phyloP scores from a whole-genome alignment of 352 stramenopile species.

The Phytopythium delawarense region DNA sequence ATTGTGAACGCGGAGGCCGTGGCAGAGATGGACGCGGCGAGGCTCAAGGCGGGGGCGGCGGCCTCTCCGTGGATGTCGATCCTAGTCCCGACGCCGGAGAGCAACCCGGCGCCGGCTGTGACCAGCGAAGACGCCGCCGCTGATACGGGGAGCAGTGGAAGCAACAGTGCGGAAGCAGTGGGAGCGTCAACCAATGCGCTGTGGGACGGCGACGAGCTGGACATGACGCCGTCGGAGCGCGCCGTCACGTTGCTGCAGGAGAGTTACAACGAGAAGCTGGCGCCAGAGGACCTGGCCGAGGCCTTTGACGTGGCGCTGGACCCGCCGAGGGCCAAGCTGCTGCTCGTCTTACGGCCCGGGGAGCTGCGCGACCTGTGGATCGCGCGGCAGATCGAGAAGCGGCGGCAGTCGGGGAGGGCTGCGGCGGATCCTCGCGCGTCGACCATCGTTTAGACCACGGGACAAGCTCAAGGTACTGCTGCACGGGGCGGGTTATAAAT shows the following conservation, averaged over 20 bases:
- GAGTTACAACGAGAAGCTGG: slow-evolving; percentile 9
- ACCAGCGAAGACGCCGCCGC: not conserved
- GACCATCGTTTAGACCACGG: not conserved
- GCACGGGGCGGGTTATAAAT: not conserved
- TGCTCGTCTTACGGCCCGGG: slow-evolving; percentile 11
- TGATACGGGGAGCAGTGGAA: not conserved
- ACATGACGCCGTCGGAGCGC: slow-evolving; percentile 13
- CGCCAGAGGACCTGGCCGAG: slow-evolving; percentile 12
- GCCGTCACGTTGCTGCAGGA: slow-evolving; percentile 12
- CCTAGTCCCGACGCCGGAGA: not conserved
- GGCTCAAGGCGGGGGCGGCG: not conserved
- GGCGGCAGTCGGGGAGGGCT: not conserved
- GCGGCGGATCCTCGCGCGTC: too few relatives aligned
- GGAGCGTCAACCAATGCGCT: not conserved
- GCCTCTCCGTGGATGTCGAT: not conserved
- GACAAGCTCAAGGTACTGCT: not conserved
- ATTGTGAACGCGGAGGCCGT: slow-evolving; percentile 2
- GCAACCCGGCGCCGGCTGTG: not conserved
- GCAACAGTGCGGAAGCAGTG: not conserved
- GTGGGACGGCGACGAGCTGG: not conserved
- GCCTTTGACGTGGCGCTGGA: slow-evolving; percentile 18
- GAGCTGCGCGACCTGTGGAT: slow-evolving; percentile 16
- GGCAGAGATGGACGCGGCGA: slow-evolving; percentile 1
- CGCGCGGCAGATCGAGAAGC: slow-evolving; percentile 9
- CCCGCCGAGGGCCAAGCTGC: slow-evolving; percentile 9